A percentile compares a stretch with the other conserved stretches of the same genome.
Conservation (phyloP, 129 eudicot genomes). For the Artemisia argyi region DNA sequence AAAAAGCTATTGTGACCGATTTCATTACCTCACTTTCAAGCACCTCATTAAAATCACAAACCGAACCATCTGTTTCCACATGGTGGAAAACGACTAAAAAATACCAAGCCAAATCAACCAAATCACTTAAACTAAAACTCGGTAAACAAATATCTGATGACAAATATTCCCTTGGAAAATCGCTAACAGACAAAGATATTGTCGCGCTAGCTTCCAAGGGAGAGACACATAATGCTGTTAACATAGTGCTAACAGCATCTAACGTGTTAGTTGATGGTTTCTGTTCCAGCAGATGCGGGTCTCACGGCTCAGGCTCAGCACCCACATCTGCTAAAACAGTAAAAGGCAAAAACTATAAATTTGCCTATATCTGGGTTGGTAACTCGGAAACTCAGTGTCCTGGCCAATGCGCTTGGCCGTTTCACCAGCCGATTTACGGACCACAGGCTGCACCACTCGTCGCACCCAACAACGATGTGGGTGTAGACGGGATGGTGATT, state of each 20-base stretch:
- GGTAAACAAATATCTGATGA: conserved; percentile 39
- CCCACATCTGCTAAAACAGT: conserved; percentile 5
- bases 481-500: conserved; percentile 47
- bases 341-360: conserved; percentile 32
- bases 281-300: conserved; percentile 57
- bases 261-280: conserved; percentile 48
- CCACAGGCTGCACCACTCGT: conserved; percentile 51
- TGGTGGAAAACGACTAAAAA: conserved; percentile 41
- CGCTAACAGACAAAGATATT: conserved; percentile 31
- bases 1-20: conserved; percentile 35
- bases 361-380: conserved; percentile 52
- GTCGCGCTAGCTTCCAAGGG: conserved; percentile 38
- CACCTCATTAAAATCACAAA: not conserved
- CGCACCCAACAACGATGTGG: conserved; percentile 46
- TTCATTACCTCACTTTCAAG: conserved; percentile 37
- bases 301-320: conserved; percentile 36
- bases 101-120: conserved; percentile 18
- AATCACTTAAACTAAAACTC: conserved; percentile 12
- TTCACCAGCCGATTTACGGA: conserved; percentile 52
- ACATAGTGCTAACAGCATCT: conserved; percentile 44
- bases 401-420: conserved; percentile 71
- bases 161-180: conserved; percentile 41
- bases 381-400: conserved; percentile 60
- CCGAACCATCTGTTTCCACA: conserved; percentile 48
- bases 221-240: conserved; percentile 35